phyloP scores from a whole-genome alignment of 352 stramenopile species.

The Globisporangium recalcitrans region DNA sequence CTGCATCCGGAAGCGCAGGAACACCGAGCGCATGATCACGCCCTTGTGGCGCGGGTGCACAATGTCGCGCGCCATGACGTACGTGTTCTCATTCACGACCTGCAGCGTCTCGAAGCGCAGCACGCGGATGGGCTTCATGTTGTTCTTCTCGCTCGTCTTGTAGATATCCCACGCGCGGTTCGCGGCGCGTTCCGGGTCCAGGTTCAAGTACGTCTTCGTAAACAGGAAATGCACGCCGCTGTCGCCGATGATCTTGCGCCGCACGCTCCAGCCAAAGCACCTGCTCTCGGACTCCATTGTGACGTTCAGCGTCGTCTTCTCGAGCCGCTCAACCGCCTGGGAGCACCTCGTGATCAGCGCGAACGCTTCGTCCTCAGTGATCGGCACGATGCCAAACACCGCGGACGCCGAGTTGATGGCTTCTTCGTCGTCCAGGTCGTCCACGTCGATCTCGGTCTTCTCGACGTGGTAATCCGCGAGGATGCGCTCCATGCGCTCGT shows the following conservation, averaged over 20 bases:
- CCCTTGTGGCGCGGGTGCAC: constrained; percentile 32
- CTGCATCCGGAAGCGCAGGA: constrained; percentile 37
- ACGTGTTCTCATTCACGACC: constrained; percentile 33
- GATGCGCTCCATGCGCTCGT: constrained; percentile 40
- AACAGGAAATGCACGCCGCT: constrained; percentile 33
- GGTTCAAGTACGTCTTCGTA: constrained; percentile 27
- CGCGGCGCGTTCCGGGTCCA: constrained; percentile 22
- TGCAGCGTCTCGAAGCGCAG: constrained; percentile 39
- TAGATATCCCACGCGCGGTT: constrained; percentile 32
- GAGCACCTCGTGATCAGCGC: constrained; percentile 29
- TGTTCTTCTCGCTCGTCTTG: constrained; percentile 25
- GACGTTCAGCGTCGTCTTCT: constrained; percentile 5
- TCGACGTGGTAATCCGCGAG: constrained; percentile 37
- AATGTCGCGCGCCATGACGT: constrained; percentile 35
- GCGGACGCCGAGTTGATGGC: not conserved
- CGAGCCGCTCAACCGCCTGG: constrained; percentile 22
- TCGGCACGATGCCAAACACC: constrained; percentile 13
- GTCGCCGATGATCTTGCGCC: constrained; percentile 23
- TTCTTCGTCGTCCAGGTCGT: not conserved
- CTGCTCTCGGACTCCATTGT: constrained; percentile 15
- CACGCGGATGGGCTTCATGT: constrained; percentile 28
- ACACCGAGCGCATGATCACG: constrained; percentile 32
- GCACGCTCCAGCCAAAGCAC: constrained; percentile 37
- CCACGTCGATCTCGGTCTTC: constrained; percentile 19
- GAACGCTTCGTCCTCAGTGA: constrained; percentile 26